Base-by-base conservation (phyloP, 2,329 filamentous ascomycete species). In the Dothistroma pini region DNA sequence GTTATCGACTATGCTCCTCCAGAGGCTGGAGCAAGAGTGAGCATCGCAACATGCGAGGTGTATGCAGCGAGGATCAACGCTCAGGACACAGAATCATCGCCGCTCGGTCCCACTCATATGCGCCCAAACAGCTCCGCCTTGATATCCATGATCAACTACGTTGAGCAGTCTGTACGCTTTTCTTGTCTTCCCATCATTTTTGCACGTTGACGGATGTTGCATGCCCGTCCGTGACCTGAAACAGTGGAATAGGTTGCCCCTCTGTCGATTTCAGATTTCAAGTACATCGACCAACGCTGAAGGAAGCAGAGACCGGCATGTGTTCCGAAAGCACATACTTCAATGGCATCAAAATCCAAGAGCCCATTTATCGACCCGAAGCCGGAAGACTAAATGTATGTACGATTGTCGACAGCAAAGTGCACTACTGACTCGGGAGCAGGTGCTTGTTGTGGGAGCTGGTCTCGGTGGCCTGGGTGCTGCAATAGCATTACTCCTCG, bases 381-480 rank as follows among this genome's bases (percentile, higher is more conserved):
- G 12, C 57, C 2, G 38, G 60, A 48, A 35, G 57, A 32, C 35
- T 63, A 5, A 54, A 60, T 34, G 61, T 63, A 54, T 8, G 56
- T 34, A 47, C 22, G 8, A 9, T 22, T 16, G 21, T 47, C 9
- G 11, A 31, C 14, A 29, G 22, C 25, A 50, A 10, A 16, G 9
- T n/a, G 21, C n/a, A 32, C 2, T 21, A 32, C 34, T 21, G 22
- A 11, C 22, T 12, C 16, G n/a, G 50, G 56, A 35, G 3, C 60
- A 80, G 74, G 72, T 84, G 29, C 75, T 84, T 22, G 73, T 85
- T 29, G 78, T 84, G 21, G 83, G 83, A n/a, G 83, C 82, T 10
- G 83, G 83, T 6, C 75, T 85, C 21, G 81, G 81, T 25, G 83
- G 83, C 5, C 75, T 86, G 9, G 81, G 76, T 11, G 78, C 80